Conservation (phyloP, 2,329 filamentous ascomycete species). For the Cordyceps tenuipes region DNA sequence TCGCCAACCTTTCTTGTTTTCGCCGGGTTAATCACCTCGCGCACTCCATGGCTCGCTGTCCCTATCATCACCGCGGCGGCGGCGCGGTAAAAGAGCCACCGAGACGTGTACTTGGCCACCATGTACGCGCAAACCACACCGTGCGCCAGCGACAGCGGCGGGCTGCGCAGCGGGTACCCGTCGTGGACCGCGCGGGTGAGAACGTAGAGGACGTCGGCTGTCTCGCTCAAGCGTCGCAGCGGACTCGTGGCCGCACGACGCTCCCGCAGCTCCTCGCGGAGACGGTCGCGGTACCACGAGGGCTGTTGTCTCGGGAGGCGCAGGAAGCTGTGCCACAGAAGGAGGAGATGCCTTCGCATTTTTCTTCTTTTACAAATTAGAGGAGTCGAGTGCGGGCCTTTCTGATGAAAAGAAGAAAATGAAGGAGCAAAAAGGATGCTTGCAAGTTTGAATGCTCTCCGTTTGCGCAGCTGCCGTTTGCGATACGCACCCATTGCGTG, state of each 20-base stretch:
- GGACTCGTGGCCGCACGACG: conserved; percentile 22
- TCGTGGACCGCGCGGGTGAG: conserved; percentile 31
- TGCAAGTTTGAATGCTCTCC: no score
- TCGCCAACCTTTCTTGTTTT: conserved; percentile 27
- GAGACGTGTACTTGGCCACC: conserved; percentile 33
- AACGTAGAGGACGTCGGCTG: conserved; percentile 35
- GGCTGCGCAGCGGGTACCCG: conserved; percentile 23
- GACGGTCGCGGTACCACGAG: conserved; percentile 31
- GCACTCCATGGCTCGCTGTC: conserved; percentile 17
- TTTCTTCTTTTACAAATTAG: no score
- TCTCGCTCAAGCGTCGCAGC: conserved; percentile 32
- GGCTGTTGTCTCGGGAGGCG: conserved; percentile 24
- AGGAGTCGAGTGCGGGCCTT: no score
- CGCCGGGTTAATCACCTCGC: conserved; percentile 36
- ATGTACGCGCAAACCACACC: conserved; percentile 30
- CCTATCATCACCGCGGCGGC: conserved; percentile 22
- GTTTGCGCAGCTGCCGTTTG: no score
- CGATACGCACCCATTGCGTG: no score
- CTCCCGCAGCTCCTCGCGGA: conserved; percentile 32
- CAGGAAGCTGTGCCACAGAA: conserved; percentile 15
- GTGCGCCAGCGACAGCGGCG: conserved; percentile 20
- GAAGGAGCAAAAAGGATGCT: no score
- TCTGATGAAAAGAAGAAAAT: not conserved
- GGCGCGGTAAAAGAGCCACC: conserved; percentile 32
- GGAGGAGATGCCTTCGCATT: not conserved